phyloP scores from a whole-genome alignment of 805 yeast genomes.

The Zygosaccharomyces lentus region DNA sequence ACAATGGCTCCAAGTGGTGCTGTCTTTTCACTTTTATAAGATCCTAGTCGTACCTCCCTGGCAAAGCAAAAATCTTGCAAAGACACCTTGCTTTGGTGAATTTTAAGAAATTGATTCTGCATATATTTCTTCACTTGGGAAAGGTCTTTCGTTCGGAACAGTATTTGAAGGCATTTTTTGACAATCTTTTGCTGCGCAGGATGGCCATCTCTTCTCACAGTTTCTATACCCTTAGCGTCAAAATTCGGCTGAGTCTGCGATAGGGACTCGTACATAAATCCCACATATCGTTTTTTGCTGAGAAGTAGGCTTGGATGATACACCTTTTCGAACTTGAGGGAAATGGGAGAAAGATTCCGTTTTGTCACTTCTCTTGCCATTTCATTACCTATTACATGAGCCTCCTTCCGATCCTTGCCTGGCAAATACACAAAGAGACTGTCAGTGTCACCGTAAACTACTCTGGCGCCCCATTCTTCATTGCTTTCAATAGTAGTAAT shows the following conservation, averaged over 20 bases:
- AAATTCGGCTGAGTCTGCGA: slow-evolving; percentile 58
- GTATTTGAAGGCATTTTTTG: slow-evolving; percentile 58
- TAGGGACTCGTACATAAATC: slow-evolving; percentile 65
- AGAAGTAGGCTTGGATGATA: slow-evolving; percentile 80
- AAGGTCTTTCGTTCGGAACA: slow-evolving; percentile 71
- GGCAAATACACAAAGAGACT: slow-evolving; percentile 88
- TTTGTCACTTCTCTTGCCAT: slow-evolving; percentile 63
- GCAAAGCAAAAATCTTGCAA: slow-evolving; percentile 88
- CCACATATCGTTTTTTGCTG: slow-evolving; percentile 89
- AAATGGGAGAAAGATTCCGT: slow-evolving; percentile 73
- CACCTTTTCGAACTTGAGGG: slow-evolving; percentile 85
- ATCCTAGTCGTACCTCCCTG: slow-evolving; percentile 80
- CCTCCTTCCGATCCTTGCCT: slow-evolving; percentile 70
- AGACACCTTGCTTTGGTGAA: slow-evolving; percentile 57
- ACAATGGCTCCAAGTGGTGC: slow-evolving; percentile 92
- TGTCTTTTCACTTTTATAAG: slow-evolving; percentile 64
- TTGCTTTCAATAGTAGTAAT: slow-evolving; percentile 60
- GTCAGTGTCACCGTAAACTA: slow-evolving; percentile 96
- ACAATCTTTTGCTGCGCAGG: slow-evolving; percentile 86
- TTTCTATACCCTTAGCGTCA: slow-evolving; percentile 96
- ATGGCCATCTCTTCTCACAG: slow-evolving; percentile 90
- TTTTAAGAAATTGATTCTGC: slow-evolving; percentile 59
- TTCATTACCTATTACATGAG: slow-evolving; percentile 67
- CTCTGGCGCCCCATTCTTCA: slow-evolving; percentile 75
- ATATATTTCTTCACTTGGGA: slow-evolving; percentile 66